Percentiles rank a stretch among this genome's conserved stretches.
phyloP scores from a whole-genome alignment of 169 alveolate genomes.

The Ophryocystis elektroscirrha region DNA sequence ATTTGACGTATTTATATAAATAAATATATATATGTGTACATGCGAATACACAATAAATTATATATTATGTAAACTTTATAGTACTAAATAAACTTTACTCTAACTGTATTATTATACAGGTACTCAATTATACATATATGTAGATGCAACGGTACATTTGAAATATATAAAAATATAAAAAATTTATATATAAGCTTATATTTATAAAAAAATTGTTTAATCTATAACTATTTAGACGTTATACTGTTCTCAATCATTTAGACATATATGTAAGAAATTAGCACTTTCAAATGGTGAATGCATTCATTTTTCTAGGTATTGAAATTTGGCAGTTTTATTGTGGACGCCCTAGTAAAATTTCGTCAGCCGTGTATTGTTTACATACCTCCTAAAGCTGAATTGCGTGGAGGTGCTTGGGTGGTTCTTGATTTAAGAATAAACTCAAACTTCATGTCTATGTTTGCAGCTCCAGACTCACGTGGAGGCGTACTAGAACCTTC shows the following conservation, averaged over 20 bases:
- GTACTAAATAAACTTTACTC: neutral
- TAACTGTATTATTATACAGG: neutral
- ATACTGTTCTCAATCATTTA: too few species aligned
- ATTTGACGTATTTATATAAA: too few species aligned
- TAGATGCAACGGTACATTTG: too few species aligned
- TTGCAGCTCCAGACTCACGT: conserved; percentile 41
- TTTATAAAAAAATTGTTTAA: too few species aligned
- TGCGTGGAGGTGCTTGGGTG: conserved; percentile 57
- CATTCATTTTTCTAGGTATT: conserved; percentile 43
- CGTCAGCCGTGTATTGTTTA: conserved; percentile 45
- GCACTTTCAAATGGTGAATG: conserved; percentile 46
- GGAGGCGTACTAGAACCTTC: conserved; percentile 51
- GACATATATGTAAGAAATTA: too few species aligned
- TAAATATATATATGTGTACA: too few species aligned
- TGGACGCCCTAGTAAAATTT: conserved; percentile 44
- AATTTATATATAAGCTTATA: too few species aligned
- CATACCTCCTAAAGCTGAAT: conserved; percentile 45
- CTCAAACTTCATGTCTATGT: conserved; percentile 45
- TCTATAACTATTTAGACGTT: too few species aligned
- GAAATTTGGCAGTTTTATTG: conserved; percentile 46
- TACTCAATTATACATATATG: too few species aligned
- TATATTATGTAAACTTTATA: neutral
- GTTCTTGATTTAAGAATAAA: conserved; percentile 48
- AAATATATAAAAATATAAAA: too few species aligned
- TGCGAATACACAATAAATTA: too few species aligned